These are phyloP conservation scores for Sordaria brevicollis DNA, from an alignment of 495 filamentous ascomycete genomes.

Conservation along the genomic window DNA sequence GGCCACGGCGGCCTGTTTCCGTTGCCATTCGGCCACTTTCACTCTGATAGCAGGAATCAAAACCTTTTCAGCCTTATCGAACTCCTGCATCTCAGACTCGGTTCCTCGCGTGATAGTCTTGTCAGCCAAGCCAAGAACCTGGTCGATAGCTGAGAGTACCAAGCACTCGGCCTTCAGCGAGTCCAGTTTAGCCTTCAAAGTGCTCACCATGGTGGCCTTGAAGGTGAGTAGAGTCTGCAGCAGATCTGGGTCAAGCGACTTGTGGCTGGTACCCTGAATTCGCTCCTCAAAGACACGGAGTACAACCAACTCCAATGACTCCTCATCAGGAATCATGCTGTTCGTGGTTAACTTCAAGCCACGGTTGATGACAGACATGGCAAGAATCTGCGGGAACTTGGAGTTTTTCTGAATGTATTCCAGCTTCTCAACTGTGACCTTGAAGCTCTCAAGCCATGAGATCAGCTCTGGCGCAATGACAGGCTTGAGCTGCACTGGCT, in stretches of 20 bases:
- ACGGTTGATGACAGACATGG: conserved; percentile 25
- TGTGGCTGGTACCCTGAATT: conserved; percentile 3
- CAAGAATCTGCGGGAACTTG: conserved; percentile 11
- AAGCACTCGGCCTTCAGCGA: conserved; percentile 19
- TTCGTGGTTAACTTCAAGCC: conserved; percentile 18
- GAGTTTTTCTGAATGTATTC: conserved; percentile 5
- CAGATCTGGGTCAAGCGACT: conserved; percentile 17
- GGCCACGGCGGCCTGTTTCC: conserved; percentile 5
- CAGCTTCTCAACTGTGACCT: conserved; percentile 15
- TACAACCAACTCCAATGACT: conserved; percentile 20
- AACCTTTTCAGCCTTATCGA: conserved; percentile 17
- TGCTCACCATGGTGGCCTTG: conserved; percentile 17
- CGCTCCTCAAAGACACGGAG: conserved; percentile 16
- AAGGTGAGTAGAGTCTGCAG: conserved; percentile 14
- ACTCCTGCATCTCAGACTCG: conserved; percentile 15
- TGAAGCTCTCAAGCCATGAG: conserved; percentile 19
- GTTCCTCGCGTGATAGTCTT: conserved; percentile 16
- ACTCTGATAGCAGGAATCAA: conserved; percentile 14
- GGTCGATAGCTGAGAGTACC: conserved; percentile 26
- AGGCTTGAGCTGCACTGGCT: conserved; percentile 10
- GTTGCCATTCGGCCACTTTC: conserved; percentile 13
- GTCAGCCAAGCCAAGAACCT: conserved; percentile 25
- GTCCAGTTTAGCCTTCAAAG: conserved; percentile 15
- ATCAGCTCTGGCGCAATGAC: conserved; percentile 19
- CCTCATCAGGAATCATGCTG: conserved; percentile 13